These are phyloP conservation scores for Pythium oligandrum DNA, from an alignment of 352 stramenopile species.

Conservation along the genomic window DNA sequence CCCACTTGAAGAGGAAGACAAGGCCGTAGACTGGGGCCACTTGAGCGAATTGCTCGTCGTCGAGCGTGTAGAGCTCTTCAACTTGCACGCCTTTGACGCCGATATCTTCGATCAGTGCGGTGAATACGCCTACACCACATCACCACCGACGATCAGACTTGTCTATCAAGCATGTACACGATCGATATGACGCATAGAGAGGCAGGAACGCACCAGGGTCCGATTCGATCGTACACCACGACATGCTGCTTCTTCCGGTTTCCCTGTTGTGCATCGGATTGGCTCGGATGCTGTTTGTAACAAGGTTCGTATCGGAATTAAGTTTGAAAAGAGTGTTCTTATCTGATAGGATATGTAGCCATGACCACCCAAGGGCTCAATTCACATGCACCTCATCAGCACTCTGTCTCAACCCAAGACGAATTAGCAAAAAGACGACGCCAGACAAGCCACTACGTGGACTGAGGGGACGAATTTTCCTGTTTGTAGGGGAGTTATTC, in stretches of 20 bases:
- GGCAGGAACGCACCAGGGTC: constrained; percentile 35
- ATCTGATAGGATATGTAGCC: too few species aligned
- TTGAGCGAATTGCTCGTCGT: constrained; percentile 76
- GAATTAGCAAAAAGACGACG: too few species aligned
- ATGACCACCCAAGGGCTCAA: too few species aligned
- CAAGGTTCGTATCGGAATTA: too few species aligned
- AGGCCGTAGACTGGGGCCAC: constrained; percentile 87
- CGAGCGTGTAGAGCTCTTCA: constrained; percentile 92
- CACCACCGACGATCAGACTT: not conserved
- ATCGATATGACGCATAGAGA: not conserved
- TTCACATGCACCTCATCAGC: too few species aligned
- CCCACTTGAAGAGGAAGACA: constrained; percentile 97
- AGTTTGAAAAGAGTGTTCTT: too few species aligned
- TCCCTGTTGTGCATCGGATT: too few species aligned
- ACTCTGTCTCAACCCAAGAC: too few species aligned
- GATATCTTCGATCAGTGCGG: constrained; percentile 91
- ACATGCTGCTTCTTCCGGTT: constrained; percentile 27
- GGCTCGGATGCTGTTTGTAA: too few species aligned
- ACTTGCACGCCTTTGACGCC: constrained; percentile 92
- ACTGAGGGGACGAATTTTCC: too few species aligned
- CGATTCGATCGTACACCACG: constrained; percentile 78
- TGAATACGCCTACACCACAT: constrained; percentile 75
- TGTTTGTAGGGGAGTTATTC: too few species aligned
- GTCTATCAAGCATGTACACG: not conserved
- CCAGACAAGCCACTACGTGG: too few species aligned